These are phyloP conservation scores for Pelargonium myrrhifolium DNA, from an alignment of 441 rosid genomes.

Conservation along the genomic window DNA sequence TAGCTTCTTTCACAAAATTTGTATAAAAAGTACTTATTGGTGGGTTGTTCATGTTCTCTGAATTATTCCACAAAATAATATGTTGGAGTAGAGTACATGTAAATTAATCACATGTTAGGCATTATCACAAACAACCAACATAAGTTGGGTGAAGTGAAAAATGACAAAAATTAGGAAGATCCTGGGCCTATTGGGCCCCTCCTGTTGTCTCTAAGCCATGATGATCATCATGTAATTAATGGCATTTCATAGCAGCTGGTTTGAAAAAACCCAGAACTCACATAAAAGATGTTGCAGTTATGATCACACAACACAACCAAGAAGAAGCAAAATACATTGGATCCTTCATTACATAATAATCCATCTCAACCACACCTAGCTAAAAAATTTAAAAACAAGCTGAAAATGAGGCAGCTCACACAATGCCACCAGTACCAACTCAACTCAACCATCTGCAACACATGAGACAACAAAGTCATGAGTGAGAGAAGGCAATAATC, in stretches of 20 bases:
- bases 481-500: background rate
- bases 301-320: slow-evolving; percentile 11
- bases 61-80: no score
- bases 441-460: slow-evolving; percentile 42
- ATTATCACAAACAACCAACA: background rate
- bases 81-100: no score
- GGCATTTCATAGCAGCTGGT: background rate
- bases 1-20: background rate
- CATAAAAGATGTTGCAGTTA: slow-evolving; percentile 9
- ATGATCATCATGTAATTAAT: slow-evolving; percentile 4
- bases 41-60: no score
- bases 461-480: background rate
- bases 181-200: slow-evolving; percentile 5
- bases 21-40: no score
- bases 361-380: slow-evolving; percentile 11
- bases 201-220: background rate
- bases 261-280: slow-evolving; percentile 16
- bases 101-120: background rate
- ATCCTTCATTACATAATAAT: slow-evolving; percentile 24
- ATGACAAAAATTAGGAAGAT: slow-evolving; percentile 3
- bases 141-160: background rate
- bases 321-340: slow-evolving; percentile 22
- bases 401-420: background rate
- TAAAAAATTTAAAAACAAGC: background rate
- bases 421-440: background rate